Percentiles rank a stretch among this genome's conserved stretches.
Evolutionary conservation across 345 rosid genomes (phyloP).

Genomic region (Sonneratia caseolaris): DNA sequence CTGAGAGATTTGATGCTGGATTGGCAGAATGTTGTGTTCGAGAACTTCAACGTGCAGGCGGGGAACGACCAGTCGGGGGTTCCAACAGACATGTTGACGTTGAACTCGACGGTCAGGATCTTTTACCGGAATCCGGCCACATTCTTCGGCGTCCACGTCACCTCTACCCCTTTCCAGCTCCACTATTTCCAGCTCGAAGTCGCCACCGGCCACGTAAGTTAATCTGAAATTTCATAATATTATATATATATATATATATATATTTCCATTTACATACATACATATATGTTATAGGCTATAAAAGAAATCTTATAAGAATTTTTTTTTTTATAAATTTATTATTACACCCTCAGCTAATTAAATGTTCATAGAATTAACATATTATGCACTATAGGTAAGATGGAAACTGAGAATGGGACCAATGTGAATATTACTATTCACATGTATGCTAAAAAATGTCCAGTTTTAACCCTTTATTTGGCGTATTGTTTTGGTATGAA

Average conservation of each 20-base stretch:
- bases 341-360: too few species aligned
- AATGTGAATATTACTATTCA: too few species aligned
- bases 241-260: too few species aligned
- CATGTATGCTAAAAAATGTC: background rate
- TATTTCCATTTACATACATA: too few species aligned
- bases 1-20: background rate
- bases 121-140: slow-evolving; percentile 70
- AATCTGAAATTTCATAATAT: background rate
- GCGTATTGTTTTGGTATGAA: background rate
- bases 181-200: slow-evolving; percentile 64
- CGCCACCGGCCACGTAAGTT: slow-evolving; percentile 70
- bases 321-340: too few species aligned
- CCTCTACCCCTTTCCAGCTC: slow-evolving; percentile 60
- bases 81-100: slow-evolving; percentile 83
- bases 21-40: slow-evolving; percentile 68
- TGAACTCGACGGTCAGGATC: slow-evolving; percentile 87
- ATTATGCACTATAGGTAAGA: too few species aligned
- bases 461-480: background rate
- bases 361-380: too few species aligned
- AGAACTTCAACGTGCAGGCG: slow-evolving; percentile 70
- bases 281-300: too few species aligned
- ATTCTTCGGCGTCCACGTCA: slow-evolving; percentile 90
- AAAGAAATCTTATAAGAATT: too few species aligned
- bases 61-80: slow-evolving; percentile 81
- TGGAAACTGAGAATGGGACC: too few species aligned